Percentiles rank a stretch among this genome's conserved stretches.
Evolutionary conservation across 2,329 filamentous ascomycete genomes (phyloP).

Genomic region (Alternaria solani): DNA sequence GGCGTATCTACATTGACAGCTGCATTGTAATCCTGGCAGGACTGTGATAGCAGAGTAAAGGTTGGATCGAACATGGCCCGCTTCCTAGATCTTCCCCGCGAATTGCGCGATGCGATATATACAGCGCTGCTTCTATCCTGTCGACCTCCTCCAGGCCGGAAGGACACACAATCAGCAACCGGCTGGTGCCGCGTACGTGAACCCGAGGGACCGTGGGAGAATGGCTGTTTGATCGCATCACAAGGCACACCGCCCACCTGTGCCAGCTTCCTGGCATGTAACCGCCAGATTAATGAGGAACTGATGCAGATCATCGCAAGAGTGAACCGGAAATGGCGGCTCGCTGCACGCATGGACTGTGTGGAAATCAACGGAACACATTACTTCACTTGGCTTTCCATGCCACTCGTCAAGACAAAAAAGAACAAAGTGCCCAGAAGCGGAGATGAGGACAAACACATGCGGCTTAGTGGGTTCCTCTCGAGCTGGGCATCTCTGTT

Average conservation of each 20-base stretch:
- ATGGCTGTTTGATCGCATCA: constrained; percentile 37
- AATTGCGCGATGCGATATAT: constrained; percentile 48
- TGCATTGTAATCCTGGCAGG: background rate
- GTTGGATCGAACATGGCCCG: constrained; percentile 26
- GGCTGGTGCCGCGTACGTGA: constrained; percentile 27
- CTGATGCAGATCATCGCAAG: constrained; percentile 34
- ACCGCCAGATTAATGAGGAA: constrained; percentile 41
- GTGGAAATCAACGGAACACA: constrained; percentile 40
- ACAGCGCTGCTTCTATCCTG: constrained; percentile 35
- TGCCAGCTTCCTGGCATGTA: constrained; percentile 41
- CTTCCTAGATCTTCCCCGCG: constrained; percentile 41
- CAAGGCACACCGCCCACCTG: constrained; percentile 36
- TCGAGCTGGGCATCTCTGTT: constrained; percentile 29
- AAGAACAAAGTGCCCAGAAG: background rate
- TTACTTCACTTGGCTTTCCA: constrained; percentile 43
- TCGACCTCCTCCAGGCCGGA: constrained; percentile 28
- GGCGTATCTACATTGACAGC: background rate
- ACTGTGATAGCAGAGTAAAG: background rate
- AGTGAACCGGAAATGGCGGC: constrained; percentile 24
- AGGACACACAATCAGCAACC: constrained; percentile 29
- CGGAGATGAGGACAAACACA: background rate
- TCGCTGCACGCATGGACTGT: constrained; percentile 40
- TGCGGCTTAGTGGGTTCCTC: constrained; percentile 12
- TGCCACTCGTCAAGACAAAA: constrained; percentile 39
- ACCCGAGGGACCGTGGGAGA: constrained; percentile 27